phyloP scores from a whole-genome alignment of 1,139 yeast genomes.

The Sugiyamaella paludigena region DNA sequence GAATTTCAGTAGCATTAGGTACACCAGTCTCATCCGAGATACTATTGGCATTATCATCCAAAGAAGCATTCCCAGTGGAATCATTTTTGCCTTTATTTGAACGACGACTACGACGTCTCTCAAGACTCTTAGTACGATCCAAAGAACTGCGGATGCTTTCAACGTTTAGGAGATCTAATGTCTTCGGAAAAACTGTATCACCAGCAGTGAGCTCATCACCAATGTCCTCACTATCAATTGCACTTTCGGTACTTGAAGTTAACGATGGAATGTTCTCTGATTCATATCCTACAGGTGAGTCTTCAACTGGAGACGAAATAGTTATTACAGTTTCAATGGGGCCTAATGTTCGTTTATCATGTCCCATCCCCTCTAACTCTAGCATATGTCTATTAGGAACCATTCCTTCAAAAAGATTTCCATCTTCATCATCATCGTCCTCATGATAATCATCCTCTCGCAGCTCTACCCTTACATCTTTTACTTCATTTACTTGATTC shows the following conservation, averaged over 20 bases:
- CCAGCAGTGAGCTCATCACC: constrained; percentile 31
- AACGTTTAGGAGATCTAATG: constrained; percentile 35
- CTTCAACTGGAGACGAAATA: constrained; percentile 15
- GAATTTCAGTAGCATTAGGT: constrained; percentile 36
- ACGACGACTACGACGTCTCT: constrained; percentile 36
- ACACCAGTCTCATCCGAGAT: constrained; percentile 26
- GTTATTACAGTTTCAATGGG: not conserved
- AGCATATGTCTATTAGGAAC: too few relatives aligned
- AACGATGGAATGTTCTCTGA: constrained; percentile 24
- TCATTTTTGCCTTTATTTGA: constrained; percentile 21
- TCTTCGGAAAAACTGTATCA: constrained; percentile 40
- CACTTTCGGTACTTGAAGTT: constrained; percentile 25
- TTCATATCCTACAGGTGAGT: constrained; percentile 9
- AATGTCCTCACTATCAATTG: constrained; percentile 25
- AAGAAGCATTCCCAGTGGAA: constrained; percentile 16
- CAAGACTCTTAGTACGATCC: constrained; percentile 38
- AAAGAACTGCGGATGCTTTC: constrained; percentile 38
- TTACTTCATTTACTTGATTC: too few relatives aligned
- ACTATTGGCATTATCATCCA: constrained; percentile 18
- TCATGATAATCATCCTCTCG: too few relatives aligned
- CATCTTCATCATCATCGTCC: too few relatives aligned
- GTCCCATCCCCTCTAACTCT: too few relatives aligned
- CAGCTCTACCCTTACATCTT: too few relatives aligned
- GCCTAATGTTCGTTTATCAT: too few relatives aligned
- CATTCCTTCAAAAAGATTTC: too few relatives aligned